Evolutionary conservation across 306 rosid genomes (phyloP).

Genomic region (Quercus berberidifolia): DNA sequence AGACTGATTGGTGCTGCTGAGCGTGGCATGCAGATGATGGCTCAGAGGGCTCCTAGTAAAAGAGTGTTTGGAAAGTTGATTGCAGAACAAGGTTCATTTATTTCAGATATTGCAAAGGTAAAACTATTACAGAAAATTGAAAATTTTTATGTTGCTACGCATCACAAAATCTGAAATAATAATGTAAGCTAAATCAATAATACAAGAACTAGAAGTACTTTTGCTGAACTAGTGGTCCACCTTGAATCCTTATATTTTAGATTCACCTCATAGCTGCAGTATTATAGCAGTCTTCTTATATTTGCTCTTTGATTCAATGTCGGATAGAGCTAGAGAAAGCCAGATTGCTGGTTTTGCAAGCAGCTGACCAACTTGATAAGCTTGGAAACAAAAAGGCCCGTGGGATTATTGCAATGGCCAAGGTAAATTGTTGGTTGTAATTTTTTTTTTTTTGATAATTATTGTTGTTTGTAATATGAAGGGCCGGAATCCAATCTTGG

Average conservation of each 20-base stretch:
- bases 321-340: slow-evolving; percentile 80
- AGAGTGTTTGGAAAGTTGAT: slow-evolving; percentile 80
- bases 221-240: neutral
- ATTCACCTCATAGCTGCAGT: neutral
- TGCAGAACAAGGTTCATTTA: slow-evolving; percentile 89
- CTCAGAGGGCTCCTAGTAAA: slow-evolving; percentile 77
- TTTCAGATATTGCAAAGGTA: slow-evolving; percentile 82
- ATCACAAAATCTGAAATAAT: neutral
- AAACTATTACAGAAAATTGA: neutral
- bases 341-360: slow-evolving; percentile 84
- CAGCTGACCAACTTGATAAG: slow-evolving; percentile 89
- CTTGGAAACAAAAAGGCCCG: slow-evolving; percentile 83
- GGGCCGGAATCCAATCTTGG: neutral
- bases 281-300: neutral
- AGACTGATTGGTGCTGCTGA: slow-evolving; percentile 89
- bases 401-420: slow-evolving; percentile 91
- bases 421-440: slow-evolving; percentile 44
- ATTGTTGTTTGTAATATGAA: slow-evolving; percentile 3
- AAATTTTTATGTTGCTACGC: neutral
- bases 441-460: too few relatives aligned
- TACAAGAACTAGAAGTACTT: neutral
- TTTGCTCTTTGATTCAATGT: slow-evolving; percentile 47
- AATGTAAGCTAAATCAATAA: neutral
- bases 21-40: slow-evolving; percentile 85
- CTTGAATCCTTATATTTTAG: neutral